Base-by-base conservation (phyloP, 2,329 filamentous ascomycete species). In the Diaporthe batatas region DNA sequence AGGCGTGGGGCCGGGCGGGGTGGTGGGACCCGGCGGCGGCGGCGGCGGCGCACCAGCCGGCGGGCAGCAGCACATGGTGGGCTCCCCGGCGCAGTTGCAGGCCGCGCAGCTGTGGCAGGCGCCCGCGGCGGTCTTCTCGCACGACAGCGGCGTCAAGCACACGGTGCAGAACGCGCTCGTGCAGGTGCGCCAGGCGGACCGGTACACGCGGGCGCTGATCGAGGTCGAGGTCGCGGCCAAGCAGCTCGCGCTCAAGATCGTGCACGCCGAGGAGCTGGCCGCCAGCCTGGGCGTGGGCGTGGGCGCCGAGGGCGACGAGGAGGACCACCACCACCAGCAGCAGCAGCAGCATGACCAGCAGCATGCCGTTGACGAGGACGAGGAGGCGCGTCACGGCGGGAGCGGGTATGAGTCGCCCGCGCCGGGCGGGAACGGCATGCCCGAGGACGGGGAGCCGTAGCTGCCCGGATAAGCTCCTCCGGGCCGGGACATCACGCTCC, bases 161-260 rank as follows among this genome's bases (percentile, higher is more conserved):
- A 81, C 84, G n/a, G 76, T 86, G 59, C 83, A 85, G 73, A 82
- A 84, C 72, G 85, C 86, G 4, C 83, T 89, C 79, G 79, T 80
- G 16, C 84, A 87, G 68, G 84, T 85, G 29, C 82, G 84, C 36
- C 76, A 77, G 21, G 82, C 85, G 39, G 83, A 86, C 75, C 83
- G 81, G 75, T 82, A 83, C 67, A 82, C 84, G 1, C 83, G 88
- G 6, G 81, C 84, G 67, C 81, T 89, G 73, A 83, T 87, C 67
- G 83, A 87, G 75, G 85, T 91, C 69, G 87, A 90, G 75, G 82
- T 85, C 55, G 84, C 86, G 3, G 87, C 88, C 16, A 85, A 86
- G 78, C 86, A 90, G 79, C 82, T 91, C 42, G 88, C 86, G 8
- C 82, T 88, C 76, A 84, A 86, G 36, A 84, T 90, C 57, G 82